Conservation (phyloP, 2,329 filamentous ascomycete species). For the Raffaelea ambrosiae region DNA sequence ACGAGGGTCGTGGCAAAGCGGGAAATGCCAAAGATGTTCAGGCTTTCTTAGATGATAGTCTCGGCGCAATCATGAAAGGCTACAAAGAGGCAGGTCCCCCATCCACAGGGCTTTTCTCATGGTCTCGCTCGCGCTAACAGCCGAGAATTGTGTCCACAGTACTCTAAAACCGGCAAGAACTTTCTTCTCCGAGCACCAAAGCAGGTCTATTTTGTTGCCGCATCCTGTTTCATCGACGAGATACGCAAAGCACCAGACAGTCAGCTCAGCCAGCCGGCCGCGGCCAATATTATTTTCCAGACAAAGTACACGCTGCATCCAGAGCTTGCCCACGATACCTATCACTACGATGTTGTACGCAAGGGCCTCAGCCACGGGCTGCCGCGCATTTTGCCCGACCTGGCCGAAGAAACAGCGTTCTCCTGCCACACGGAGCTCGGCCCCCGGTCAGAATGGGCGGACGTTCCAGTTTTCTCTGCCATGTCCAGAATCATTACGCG, state of each 20-base stretch:
- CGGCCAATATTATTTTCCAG: slow-evolving; percentile 6
- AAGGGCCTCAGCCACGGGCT: slow-evolving; percentile 3
- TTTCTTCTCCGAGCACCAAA: slow-evolving; percentile 4
- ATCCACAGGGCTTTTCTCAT: not conserved
- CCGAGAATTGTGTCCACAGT: too few relatives aligned
- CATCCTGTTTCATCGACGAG: slow-evolving; percentile 3
- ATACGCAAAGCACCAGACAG: slow-evolving; percentile 3
- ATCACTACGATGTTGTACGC: slow-evolving; percentile 2
- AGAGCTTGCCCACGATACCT: slow-evolving; percentile 2
- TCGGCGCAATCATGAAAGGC: slow-evolving; percentile 5
- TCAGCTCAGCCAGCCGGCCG: slow-evolving; percentile 3
- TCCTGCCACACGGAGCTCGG: slow-evolving; percentile 1
- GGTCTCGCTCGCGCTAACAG: too few relatives aligned
- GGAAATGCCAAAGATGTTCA: slow-evolving; percentile 1
- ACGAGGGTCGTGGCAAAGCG: slow-evolving; percentile 1
- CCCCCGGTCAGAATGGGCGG: slow-evolving; percentile 3
- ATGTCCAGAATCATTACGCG: slow-evolving; percentile 18
- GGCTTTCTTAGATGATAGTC: slow-evolving; percentile 3
- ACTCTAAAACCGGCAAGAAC: slow-evolving; percentile 2
- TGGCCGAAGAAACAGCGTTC: not conserved
- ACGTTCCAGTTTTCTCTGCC: slow-evolving; percentile 16
- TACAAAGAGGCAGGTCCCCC: too few relatives aligned
- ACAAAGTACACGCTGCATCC: slow-evolving; percentile 3
- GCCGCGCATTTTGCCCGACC: slow-evolving; percentile 1
- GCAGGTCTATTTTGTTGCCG: slow-evolving; percentile 6